phyloP scores from a whole-genome alignment of 306 rosid genomes.

The Clitoria ternatea region DNA sequence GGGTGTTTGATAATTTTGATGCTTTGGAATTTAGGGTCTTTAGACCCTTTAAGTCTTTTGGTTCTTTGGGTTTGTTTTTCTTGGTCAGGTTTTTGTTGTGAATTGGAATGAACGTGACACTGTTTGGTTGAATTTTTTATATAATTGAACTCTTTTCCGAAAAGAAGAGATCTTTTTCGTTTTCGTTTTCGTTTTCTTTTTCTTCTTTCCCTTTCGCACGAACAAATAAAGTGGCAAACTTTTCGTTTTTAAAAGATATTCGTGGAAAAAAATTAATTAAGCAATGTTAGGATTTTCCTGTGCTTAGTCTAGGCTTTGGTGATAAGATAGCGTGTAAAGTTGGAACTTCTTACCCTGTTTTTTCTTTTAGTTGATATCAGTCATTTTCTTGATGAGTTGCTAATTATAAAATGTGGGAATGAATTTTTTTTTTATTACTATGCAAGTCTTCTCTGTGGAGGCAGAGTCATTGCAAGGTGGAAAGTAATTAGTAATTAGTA shows the following conservation, averaged over 20 bases:
- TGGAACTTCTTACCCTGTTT: conserved; percentile 6
- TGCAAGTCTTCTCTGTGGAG: conserved; percentile 10
- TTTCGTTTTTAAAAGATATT: conserved; percentile 18
- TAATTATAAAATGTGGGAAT: not conserved
- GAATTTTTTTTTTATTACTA: not conserved
- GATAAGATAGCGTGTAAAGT: conserved; percentile 11
- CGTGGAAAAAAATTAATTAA: not conserved
- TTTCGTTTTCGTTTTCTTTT: not conserved
- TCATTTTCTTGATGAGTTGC: conserved; percentile 7
- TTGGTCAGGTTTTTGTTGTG: not conserved
- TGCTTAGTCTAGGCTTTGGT: conserved; percentile 10
- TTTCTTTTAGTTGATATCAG: conserved; percentile 7
- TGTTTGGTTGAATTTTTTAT: conserved; percentile 8
- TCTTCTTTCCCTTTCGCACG: not conserved
- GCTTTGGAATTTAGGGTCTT: no score
- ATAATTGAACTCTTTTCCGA: conserved; percentile 10
- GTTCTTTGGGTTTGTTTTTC: not conserved
- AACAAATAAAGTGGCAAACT: conserved; percentile 17
- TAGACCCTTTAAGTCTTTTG: not conserved
- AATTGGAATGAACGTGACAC: not conserved
- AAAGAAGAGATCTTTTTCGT: conserved; percentile 13
- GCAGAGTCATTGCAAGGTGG: conserved; percentile 17
- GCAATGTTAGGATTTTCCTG: conserved; percentile 27
- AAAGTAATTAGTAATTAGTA: not conserved
- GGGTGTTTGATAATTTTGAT: not conserved